Percentiles rank a stretch among this genome's conserved stretches.
phyloP scores from a whole-genome alignment of 495 filamentous ascomycete species.

The Hypoxylon fragiforme region DNA sequence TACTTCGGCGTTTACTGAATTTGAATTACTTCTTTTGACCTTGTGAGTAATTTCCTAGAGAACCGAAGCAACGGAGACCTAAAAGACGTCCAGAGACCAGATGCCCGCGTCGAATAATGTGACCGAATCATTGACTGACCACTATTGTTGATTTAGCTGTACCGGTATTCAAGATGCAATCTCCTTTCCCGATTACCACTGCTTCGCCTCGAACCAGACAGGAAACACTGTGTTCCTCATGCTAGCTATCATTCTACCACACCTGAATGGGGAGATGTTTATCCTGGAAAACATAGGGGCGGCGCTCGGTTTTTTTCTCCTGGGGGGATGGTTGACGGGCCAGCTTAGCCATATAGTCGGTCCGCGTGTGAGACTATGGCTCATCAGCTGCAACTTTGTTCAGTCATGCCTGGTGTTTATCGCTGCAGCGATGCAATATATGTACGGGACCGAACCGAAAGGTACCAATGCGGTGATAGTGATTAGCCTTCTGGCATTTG shows the following conservation, averaged over 20 bases:
- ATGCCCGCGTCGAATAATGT: neutral
- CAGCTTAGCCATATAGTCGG: conserved; percentile 59
- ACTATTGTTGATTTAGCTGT: no score
- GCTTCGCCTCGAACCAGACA: conserved; percentile 68
- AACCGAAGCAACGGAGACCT: neutral
- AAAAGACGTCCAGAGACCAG: neutral
- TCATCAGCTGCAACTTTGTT: conserved; percentile 54
- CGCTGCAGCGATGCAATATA: conserved; percentile 53
- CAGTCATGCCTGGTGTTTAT: conserved; percentile 59
- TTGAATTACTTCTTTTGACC: conserved; percentile 48
- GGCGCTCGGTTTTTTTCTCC: conserved; percentile 59
- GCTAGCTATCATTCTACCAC: conserved; percentile 56
- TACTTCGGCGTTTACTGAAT: conserved; percentile 42
- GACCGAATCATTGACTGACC: no score
- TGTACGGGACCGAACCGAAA: conserved; percentile 34
- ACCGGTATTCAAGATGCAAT: conserved; percentile 61
- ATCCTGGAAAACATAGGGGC: conserved; percentile 55
- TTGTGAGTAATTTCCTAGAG: conserved; percentile 37
- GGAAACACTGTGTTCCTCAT: conserved; percentile 64
- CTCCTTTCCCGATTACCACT: conserved; percentile 64
- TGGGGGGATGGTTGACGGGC: conserved; percentile 56
- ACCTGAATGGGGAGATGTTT: conserved; percentile 52
- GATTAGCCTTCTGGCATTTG: conserved; percentile 57
- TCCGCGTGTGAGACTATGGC: conserved; percentile 53
- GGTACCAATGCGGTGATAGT: conserved; percentile 46